Evolutionary conservation across 2,329 filamentous ascomycete species (phyloP).

Genomic region (Calonectria pteridis): DNA sequence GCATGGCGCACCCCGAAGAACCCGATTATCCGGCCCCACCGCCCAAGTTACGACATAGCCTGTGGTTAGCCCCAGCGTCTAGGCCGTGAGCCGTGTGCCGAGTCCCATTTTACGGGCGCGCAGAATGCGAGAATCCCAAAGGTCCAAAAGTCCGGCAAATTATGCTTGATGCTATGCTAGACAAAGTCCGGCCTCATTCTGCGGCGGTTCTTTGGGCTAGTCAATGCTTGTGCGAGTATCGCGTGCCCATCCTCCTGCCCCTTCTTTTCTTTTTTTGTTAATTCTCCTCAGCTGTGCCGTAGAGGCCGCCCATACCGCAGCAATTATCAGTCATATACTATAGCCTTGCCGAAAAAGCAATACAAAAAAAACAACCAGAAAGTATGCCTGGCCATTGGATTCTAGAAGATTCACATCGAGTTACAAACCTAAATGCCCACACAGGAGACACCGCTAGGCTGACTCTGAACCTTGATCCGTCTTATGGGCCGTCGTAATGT

Average conservation of each 20-base stretch:
- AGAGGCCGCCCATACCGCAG: neutral
- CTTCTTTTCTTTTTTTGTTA: too few species aligned
- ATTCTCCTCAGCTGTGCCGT: neutral
- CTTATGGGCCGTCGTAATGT: neutral
- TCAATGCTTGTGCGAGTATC: neutral
- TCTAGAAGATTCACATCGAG: neutral
- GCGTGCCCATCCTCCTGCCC: neutral
- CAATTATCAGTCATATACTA: neutral
- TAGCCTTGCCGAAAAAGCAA: neutral
- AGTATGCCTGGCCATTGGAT: neutral
- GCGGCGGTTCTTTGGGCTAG: neutral
- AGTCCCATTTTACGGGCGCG: neutral
- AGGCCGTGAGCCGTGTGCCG: neutral
- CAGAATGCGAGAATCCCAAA: neutral
- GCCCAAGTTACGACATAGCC: neutral
- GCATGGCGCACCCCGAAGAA: neutral
- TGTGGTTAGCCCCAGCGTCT: neutral
- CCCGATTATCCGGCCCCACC: neutral
- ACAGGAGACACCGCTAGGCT: neutral
- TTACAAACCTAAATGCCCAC: neutral
- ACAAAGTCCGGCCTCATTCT: neutral
- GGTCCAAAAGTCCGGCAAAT: neutral
- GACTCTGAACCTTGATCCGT: neutral
- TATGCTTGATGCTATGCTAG: constrained; percentile 5
- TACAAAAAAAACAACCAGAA: neutral